Evolutionary conservation across 148 eudicot genomes (phyloP).

Genomic region (Arctostaphylos glauca): DNA sequence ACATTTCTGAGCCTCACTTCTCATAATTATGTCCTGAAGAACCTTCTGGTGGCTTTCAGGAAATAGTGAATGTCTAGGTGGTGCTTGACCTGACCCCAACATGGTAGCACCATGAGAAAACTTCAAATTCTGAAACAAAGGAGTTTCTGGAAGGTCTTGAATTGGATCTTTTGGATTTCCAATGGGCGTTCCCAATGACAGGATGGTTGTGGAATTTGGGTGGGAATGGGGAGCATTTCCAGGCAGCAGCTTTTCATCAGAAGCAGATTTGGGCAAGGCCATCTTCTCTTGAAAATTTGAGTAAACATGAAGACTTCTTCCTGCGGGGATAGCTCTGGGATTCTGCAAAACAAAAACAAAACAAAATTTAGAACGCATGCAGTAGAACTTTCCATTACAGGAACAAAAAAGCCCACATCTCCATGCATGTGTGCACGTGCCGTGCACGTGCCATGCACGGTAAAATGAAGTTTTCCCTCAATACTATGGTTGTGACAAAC

Average conservation of each 20-base stretch:
- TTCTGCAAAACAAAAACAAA: conserved; percentile 42
- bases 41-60: conserved; percentile 84
- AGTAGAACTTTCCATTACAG: background rate
- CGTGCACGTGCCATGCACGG: too few relatives aligned
- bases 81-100: conserved; percentile 52
- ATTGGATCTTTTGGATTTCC: conserved; percentile 29
- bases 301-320: conserved; percentile 42
- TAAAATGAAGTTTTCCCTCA: too few relatives aligned
- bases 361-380: conserved; percentile 17
- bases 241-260: conserved; percentile 52
- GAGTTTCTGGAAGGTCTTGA: conserved; percentile 40
- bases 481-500: too few relatives aligned
- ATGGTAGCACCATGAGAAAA: conserved; percentile 55
- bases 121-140: too few relatives aligned
- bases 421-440: background rate
- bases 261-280: conserved; percentile 71
- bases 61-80: conserved; percentile 44
- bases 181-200: conserved; percentile 62
- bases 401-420: background rate
- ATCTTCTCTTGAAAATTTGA: conserved; percentile 57
- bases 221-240: conserved; percentile 37
- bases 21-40: conserved; percentile 76
- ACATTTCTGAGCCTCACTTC: conserved; percentile 54
- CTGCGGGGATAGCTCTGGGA: conserved; percentile 36
- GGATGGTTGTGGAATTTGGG: conserved; percentile 52